Evolutionary conservation across 768 basidiomycete species (phyloP), one percentile per base, ranked within the genome.

Genomic region (Russula ochroleuca): DNA sequence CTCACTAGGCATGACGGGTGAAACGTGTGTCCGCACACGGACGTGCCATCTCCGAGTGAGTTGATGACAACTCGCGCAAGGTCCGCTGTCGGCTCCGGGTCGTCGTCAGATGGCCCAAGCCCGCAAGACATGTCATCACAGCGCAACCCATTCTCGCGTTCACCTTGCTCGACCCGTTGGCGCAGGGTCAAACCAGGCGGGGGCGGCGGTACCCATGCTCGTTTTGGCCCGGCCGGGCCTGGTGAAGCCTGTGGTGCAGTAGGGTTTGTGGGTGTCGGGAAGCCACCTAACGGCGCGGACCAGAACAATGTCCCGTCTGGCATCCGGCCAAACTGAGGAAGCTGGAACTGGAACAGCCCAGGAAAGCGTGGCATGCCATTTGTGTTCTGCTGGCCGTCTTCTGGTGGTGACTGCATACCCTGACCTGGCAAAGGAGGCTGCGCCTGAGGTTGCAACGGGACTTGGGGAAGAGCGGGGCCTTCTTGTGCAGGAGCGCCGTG

Each of bases 111-210:
- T 8, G 88, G 88, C 0, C 88, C 90, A 33, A 90, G 71, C 2
- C 87, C 88, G 72, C 90, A 92, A 64, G 83, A 84, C 33, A 84
- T 74, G 69, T 91, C 90, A 43, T 77, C 82, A 71, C 90, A 92
- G 54, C 90, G 78, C 68, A 90, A 70, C 0, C 88, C 90, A 23
- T 82, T 80, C 71, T 89, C 87, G 23, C 85, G 81, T 73, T 92
- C 90, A 60, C 82, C 79, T 63, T 81, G 79, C 72, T 92, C 90
- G 19, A 92, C 78, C 7, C 85, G 81, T 72, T 91, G 83, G 31
- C 90, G 86, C 49, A 91, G 74, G 7, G 88, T 88, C 38, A 79
- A 80, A 0, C 89, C 89, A 2, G 88, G 88, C 0, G 86, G 76
- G 0, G 84, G 74, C 0, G 88, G 88, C 1, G 79, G 77, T 2